Evolutionary conservation across 768 basidiomycete genomes (phyloP).

Genomic region (Russula sp.): DNA sequence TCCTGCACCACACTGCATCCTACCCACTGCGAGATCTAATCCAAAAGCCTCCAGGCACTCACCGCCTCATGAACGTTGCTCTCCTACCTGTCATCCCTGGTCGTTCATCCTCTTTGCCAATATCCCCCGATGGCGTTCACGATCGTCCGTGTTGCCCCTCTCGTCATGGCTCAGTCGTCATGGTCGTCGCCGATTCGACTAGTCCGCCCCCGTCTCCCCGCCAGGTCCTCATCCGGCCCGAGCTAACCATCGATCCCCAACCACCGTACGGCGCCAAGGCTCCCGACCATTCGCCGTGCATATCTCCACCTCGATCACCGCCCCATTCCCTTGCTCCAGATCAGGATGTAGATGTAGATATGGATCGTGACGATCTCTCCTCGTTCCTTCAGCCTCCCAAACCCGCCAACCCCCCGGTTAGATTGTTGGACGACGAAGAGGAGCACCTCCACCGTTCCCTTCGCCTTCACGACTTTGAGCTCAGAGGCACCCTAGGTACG

Average conservation of each 20-base stretch:
- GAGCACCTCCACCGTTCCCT: slow-evolving; percentile 54
- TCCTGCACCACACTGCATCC: neutral
- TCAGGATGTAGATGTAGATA: slow-evolving; percentile 14
- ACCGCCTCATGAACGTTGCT: slow-evolving; percentile 14
- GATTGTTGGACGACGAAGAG: slow-evolving; percentile 62
- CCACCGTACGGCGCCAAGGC: neutral
- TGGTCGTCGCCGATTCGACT: slow-evolving; percentile 16
- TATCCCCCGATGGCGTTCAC: neutral
- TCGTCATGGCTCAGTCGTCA: slow-evolving; percentile 14
- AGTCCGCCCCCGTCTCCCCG: slow-evolving; percentile 16
- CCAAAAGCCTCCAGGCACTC: neutral
- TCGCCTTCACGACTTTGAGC: slow-evolving; percentile 71
- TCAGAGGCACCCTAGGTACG: slow-evolving; percentile 69
- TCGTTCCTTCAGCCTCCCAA: slow-evolving; percentile 19
- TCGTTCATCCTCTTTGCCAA: slow-evolving; percentile 20
- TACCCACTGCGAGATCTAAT: neutral
- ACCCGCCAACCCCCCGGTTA: slow-evolving; percentile 36
- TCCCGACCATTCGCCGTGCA: slow-evolving; percentile 3
- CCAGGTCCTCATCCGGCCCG: slow-evolving; percentile 3
- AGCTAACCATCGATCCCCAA: slow-evolving; percentile 9
- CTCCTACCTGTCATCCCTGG: slow-evolving; percentile 7
- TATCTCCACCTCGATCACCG: slow-evolving; percentile 10
- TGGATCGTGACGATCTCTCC: slow-evolving; percentile 12
- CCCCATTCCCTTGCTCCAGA: slow-evolving; percentile 14
- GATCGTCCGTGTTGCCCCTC: slow-evolving; percentile 5